Percentiles rank a stretch among this genome's conserved stretches.
These are phyloP conservation scores for Pleurotus ostreatus DNA, from an alignment of 768 basidiomycete genomes.

Conservation along the genomic window DNA sequence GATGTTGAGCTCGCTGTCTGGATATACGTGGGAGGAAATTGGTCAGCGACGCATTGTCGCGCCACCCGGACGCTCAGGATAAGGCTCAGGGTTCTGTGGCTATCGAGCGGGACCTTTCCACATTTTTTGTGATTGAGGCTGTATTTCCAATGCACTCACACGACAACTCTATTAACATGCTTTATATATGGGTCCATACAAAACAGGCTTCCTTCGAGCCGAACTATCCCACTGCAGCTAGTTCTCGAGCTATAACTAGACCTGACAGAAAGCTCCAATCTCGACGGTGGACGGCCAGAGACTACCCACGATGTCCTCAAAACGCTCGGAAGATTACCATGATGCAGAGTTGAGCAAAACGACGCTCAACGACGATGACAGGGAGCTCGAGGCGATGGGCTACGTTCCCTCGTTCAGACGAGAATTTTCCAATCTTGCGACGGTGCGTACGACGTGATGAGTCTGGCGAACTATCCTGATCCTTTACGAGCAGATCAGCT, in stretches of 20 bases:
- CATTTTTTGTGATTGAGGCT: background rate
- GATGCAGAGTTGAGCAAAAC: background rate
- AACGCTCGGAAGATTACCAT: background rate
- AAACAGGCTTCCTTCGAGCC: background rate
- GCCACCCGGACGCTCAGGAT: background rate
- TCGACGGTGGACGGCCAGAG: background rate
- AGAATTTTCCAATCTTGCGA: constrained; percentile 82
- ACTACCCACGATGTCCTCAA: background rate
- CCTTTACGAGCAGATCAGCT: constrained; percentile 48
- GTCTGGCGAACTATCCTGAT: background rate
- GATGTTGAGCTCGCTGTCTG: background rate
- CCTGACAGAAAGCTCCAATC: background rate
- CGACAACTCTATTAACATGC: background rate
- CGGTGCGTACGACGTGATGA: constrained; percentile 35
- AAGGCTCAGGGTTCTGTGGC: background rate
- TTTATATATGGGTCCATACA: background rate
- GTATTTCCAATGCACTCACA: background rate
- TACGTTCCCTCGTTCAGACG: constrained; percentile 80
- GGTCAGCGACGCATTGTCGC: background rate
- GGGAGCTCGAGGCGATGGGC: constrained; percentile 59
- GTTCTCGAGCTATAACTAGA: background rate
- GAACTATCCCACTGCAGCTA: background rate
- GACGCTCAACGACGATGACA: constrained; percentile 55
- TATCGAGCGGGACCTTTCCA: background rate
- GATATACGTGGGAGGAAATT: background rate